phyloP scores from a whole-genome alignment of 2,329 filamentous ascomycete species.

The Fusarium verrucosum region DNA sequence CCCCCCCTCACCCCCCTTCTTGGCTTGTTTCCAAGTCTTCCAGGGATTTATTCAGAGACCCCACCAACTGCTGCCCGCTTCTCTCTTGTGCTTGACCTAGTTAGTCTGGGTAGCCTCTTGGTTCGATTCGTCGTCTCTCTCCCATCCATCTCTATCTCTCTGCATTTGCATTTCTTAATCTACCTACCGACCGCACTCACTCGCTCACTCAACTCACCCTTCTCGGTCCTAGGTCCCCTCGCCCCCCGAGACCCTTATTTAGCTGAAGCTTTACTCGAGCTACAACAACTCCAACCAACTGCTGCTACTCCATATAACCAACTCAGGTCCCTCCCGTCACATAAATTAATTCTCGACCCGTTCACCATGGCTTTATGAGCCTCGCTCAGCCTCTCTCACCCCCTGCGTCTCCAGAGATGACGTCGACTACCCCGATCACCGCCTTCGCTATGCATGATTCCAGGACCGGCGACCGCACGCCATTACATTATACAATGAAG shows the following conservation, averaged over 20 bases:
- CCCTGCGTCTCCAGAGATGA: slow-evolving; percentile 39
- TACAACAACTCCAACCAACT: background rate
- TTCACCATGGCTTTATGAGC: slow-evolving; percentile 40
- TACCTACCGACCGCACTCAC: slow-evolving; percentile 9
- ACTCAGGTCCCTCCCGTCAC: background rate
- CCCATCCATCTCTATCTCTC: slow-evolving; percentile 28
- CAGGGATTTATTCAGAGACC: slow-evolving; percentile 41
- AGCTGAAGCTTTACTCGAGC: slow-evolving; percentile 8
- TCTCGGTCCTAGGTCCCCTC: slow-evolving; percentile 20
- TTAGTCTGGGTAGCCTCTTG: too few relatives aligned
- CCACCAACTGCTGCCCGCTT: slow-evolving; percentile 39
- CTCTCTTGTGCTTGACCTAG: slow-evolving; percentile 29
- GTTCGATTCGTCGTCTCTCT: slow-evolving; percentile 7
- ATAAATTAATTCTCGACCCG: slow-evolving; percentile 14
- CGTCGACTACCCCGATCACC: slow-evolving; percentile 40
- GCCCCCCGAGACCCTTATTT: slow-evolving; percentile 17
- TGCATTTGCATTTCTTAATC: slow-evolving; percentile 33
- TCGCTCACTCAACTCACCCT: slow-evolving; percentile 1
- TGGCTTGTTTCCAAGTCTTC: slow-evolving; percentile 41
- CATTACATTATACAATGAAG: slow-evolving; percentile 59
- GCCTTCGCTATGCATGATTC: slow-evolving; percentile 47
- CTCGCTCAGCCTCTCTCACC: slow-evolving; percentile 15
- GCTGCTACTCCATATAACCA: slow-evolving; percentile 13
- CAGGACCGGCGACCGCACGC: slow-evolving; percentile 49
- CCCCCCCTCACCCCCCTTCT: slow-evolving; percentile 32